Percentiles rank a stretch among this genome's conserved stretches.
phyloP scores from a whole-genome alignment of 192 early-diverging fungal species.

The Spizellomyces punctatus region DNA sequence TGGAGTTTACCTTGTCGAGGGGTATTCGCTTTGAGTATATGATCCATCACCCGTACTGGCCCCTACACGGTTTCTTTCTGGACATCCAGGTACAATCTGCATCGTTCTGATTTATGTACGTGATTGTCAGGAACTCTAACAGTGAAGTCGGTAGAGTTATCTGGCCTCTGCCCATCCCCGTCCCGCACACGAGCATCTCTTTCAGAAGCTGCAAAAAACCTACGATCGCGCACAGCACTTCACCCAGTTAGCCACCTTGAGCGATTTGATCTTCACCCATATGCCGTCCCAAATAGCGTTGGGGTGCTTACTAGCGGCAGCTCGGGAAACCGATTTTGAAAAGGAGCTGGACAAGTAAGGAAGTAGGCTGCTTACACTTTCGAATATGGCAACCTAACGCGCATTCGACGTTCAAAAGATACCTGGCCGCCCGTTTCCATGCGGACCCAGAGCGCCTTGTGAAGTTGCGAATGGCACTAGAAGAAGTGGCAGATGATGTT shows the following conservation, averaged over 20 bases:
- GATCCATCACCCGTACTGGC: constrained; percentile 49
- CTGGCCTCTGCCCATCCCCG: constrained; percentile 16
- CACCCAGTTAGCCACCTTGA: constrained; percentile 24
- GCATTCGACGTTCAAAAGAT: constrained; percentile 4
- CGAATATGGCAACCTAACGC: not conserved
- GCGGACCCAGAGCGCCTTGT: constrained; percentile 19
- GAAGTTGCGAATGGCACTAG: constrained; percentile 19
- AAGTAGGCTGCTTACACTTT: not conserved
- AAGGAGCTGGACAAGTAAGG: constrained; percentile 38
- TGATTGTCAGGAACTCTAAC: not conserved
- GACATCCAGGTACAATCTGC: constrained; percentile 47
- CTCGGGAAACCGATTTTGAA: constrained; percentile 29
- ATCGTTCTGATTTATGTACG: not conserved
- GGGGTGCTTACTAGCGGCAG: constrained; percentile 44
- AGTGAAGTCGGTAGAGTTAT: constrained; percentile 10
- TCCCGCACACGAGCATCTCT: constrained; percentile 15
- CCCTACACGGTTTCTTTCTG: constrained; percentile 48
- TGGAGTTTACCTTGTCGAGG: constrained; percentile 43
- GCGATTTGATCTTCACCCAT: constrained; percentile 47
- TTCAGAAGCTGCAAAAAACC: constrained; percentile 26
- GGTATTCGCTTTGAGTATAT: constrained; percentile 49
- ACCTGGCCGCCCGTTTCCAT: constrained; percentile 14
- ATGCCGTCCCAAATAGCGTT: constrained; percentile 51
- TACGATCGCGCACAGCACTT: constrained; percentile 33
- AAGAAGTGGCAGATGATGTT: constrained; percentile 25